Base-by-base conservation (phyloP, 805 yeast genomes). In the Kodamaea hsintzibuensis region DNA sequence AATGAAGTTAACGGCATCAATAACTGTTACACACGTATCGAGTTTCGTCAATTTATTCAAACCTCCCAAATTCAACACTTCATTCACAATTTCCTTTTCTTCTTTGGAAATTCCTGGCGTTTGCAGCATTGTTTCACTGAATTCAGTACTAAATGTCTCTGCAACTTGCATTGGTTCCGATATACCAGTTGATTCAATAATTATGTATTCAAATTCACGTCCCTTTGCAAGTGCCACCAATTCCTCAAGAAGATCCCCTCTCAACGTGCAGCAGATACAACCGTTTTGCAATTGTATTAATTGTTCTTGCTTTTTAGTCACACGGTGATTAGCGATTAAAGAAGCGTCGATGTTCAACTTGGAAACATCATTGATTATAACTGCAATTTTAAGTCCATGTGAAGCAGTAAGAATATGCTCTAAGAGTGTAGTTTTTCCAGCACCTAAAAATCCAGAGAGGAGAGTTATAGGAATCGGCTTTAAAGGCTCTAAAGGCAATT, bases 141-240 rank as follows among this genome's bases (percentile, higher is more conserved):
- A 78, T 54, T 78, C 80, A 10, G 66, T 63, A 4, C 79, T 71
- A 55, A 78, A 78, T 2, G 81, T 78, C 57, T 78, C 81, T 0
- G 82, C 82, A 14, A 78, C 80, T 57, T 77, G 80, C 80, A 76
- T 75, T 27, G 82, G 81, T 58, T 78, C 82, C 17, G 78, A 71
- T 22, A 78, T 74, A 27, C 82, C 82, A 3, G 81, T 75, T 7
- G 77, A 70, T 58, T 78, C 82, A 42, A 78, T 78, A 7, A 78
- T 64, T 43, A 78, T 73, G 56, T 78, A 77, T 43, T 78, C 71
- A 46, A 71, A 74, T 35, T 66, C 67, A 9, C 71, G 73, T 7
- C 61, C 54, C 27, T 63, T 64, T 14, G 76, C 76, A 14, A 78
- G 59, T 2, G 59, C 49, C 3, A 73, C 71, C 53, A 78, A 62